phyloP scores from a whole-genome alignment of 2,329 filamentous ascomycete genomes.

The Aspergillus calidoustus region DNA sequence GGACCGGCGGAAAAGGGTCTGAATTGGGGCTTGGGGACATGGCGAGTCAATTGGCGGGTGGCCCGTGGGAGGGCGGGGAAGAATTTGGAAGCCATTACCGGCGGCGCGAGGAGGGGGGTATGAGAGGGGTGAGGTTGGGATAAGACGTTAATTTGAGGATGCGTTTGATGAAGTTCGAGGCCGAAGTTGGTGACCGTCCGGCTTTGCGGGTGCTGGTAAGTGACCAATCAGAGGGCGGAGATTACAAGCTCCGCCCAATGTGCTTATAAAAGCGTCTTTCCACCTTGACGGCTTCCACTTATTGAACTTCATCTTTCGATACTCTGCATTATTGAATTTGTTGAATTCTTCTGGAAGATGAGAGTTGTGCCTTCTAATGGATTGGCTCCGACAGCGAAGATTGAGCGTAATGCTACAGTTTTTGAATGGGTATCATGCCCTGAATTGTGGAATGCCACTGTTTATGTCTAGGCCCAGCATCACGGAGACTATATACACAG shows the following conservation, averaged over 20 bases:
- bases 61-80: slow-evolving; percentile 73
- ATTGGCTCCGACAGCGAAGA: background rate
- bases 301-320: no score
- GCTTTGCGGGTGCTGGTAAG: slow-evolving; percentile 35
- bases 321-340: no score
- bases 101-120: slow-evolving; percentile 26
- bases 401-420: background rate
- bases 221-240: slow-evolving; percentile 40
- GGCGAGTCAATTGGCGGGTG: slow-evolving; percentile 66
- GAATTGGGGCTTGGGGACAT: slow-evolving; percentile 67
- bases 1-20: slow-evolving; percentile 73
- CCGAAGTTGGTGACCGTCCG: slow-evolving; percentile 36
- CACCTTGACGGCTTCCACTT: background rate
- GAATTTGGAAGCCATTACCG: slow-evolving; percentile 80
- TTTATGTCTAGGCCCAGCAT: background rate
- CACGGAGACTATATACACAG: background rate
- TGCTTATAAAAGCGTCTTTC: background rate
- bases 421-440: background rate
- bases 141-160: background rate
- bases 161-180: slow-evolving; percentile 27
- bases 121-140: slow-evolving; percentile 19
- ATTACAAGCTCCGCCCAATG: slow-evolving; percentile 38
- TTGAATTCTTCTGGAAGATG: background rate
- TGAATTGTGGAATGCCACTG: background rate
- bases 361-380: background rate